Evolutionary conservation across 805 yeast species (phyloP).

Genomic region (Kodamaea lidongshanica): DNA sequence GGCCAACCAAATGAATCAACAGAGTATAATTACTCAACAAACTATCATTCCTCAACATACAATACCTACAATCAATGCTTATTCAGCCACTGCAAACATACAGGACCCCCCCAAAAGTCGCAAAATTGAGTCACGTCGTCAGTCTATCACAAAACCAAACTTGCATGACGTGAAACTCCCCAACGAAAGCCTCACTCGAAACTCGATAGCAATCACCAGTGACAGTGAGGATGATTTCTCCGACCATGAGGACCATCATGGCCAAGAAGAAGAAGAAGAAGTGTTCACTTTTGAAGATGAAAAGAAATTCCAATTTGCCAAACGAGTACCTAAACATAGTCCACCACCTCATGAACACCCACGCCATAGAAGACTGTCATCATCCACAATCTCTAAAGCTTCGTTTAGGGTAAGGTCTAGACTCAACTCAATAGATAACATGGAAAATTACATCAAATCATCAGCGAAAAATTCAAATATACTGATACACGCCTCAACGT

Average conservation of each 20-base stretch:
- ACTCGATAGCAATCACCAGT: conserved; percentile 20
- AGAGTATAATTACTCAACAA: conserved; percentile 1
- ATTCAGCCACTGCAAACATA: conserved; percentile 2
- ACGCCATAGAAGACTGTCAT: conserved; percentile 21
- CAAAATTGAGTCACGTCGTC: conserved; percentile 42
- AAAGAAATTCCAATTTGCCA: conserved; percentile 31
- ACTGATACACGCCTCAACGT: conserved; percentile 32
- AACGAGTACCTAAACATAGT: conserved; percentile 34
- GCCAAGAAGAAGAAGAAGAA: conserved; percentile 18
- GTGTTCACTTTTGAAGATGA: conserved; percentile 26
- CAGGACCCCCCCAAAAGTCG: conserved; percentile 2
- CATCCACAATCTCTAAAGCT: conserved; percentile 17
- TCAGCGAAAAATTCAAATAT: conserved; percentile 33
- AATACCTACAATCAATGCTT: neutral
- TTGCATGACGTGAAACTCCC: conserved; percentile 45
- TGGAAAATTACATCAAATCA: conserved; percentile 37
- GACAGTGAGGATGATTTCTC: conserved; percentile 30
- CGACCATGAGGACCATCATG: conserved; percentile 30
- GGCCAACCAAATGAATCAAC: too few species aligned
- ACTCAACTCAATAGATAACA: conserved; percentile 36
- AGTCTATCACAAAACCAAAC: conserved; percentile 45
- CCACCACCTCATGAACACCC: conserved; percentile 29
- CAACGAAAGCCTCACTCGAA: conserved; percentile 20
- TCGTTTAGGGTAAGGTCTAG: conserved; percentile 31
- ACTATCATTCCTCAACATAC: neutral